A percentile compares a stretch with the other conserved stretches of the same genome.
Evolutionary conservation across 371 early-diverging fungal genomes (phyloP).

Genomic region (Amoeboaphelidium occidentale): DNA sequence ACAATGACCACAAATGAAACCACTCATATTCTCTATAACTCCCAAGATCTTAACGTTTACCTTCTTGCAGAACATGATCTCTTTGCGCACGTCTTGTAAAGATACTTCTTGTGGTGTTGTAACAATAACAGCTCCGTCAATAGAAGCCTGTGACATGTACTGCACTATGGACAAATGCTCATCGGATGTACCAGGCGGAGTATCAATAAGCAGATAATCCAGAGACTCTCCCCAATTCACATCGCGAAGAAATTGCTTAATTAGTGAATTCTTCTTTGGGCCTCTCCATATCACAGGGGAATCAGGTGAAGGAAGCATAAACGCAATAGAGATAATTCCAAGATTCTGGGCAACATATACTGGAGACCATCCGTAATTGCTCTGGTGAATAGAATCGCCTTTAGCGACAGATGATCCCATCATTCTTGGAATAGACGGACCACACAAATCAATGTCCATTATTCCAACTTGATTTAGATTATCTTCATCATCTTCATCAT

Average conservation of each 20-base stretch:
- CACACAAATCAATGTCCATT: slow-evolving; percentile 97
- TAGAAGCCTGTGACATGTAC: slow-evolving; percentile 37
- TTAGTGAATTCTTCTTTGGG: slow-evolving; percentile 80
- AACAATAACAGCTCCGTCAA: slow-evolving; percentile 77
- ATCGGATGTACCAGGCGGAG: slow-evolving; percentile 98
- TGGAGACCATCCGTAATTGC: slow-evolving; percentile 60
- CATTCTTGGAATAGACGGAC: slow-evolving; percentile 90
- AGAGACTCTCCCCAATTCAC: slow-evolving; percentile 79
- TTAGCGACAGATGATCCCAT: slow-evolving; percentile 36
- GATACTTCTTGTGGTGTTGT: slow-evolving; percentile 97
- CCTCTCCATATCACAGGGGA: slow-evolving; percentile 98
- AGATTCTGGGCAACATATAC: slow-evolving; percentile 71
- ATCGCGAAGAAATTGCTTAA: slow-evolving; percentile 90
- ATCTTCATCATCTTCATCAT: not conserved
- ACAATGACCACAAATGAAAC: slow-evolving; percentile 87
- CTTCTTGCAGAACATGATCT: slow-evolving; percentile 84
- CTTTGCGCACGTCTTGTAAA: slow-evolving; percentile 81
- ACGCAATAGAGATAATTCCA: slow-evolving; percentile 84
- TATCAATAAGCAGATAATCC: slow-evolving; percentile 89
- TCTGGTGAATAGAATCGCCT: slow-evolving; percentile 64
- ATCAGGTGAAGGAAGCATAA: slow-evolving; percentile 63
- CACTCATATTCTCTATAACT: slow-evolving; percentile 96
- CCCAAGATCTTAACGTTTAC: slow-evolving; percentile 75
- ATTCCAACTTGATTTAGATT: slow-evolving; percentile 45
- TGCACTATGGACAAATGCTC: slow-evolving; percentile 79